Evolutionary conservation across 257 asterid genomes (phyloP).

Genomic region (Jacaranda copaia): DNA sequence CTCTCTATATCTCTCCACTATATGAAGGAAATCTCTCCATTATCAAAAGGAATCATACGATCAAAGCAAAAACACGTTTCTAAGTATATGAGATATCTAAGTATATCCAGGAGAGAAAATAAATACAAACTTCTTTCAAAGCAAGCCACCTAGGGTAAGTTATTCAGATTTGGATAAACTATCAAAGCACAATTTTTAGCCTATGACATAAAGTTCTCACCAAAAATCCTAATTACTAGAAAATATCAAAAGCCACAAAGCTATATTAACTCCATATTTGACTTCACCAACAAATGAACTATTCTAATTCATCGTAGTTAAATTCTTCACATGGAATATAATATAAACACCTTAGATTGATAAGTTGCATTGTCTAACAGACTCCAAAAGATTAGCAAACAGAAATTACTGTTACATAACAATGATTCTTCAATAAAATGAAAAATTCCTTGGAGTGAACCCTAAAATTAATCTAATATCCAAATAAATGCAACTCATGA

Average conservation of each 20-base stretch:
- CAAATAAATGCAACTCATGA: neutral
- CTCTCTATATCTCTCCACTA: too few species aligned
- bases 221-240: too few species aligned
- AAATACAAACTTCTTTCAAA: neutral
- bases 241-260: too few species aligned
- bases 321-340: neutral
- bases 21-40: too few species aligned
- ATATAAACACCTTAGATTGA: neutral
- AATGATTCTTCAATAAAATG: neutral
- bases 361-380: neutral
- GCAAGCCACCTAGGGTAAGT: neutral
- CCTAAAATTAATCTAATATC: constrained; percentile 4
- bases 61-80: too few species aligned
- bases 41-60: too few species aligned
- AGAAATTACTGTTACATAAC: neutral
- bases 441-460: neutral
- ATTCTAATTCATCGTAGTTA: neutral
- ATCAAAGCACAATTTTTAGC: neutral
- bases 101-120: too few species aligned
- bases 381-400: too few species aligned
- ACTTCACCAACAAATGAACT: neutral
- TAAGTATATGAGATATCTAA: too few species aligned
- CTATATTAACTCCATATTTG: too few species aligned
- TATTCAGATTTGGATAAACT: neutral
- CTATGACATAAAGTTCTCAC: neutral